phyloP scores from a whole-genome alignment of 345 rosid species.

The Melaleuca alternifolia region DNA sequence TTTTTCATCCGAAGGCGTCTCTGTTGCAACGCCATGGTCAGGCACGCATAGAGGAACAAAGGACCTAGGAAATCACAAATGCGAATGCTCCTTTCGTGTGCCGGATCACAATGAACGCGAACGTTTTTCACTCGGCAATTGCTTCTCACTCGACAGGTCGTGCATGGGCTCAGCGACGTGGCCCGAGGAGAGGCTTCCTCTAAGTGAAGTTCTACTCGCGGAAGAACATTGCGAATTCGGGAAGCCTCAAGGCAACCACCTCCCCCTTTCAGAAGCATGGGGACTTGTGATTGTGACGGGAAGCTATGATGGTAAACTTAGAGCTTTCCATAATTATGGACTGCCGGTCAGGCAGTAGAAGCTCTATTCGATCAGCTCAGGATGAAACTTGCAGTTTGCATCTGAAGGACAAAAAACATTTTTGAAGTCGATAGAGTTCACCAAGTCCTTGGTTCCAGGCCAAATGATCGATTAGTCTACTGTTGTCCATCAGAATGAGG shows the following conservation, averaged over 20 bases:
- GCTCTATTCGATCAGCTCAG: not conserved
- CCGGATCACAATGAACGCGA: conserved; percentile 17
- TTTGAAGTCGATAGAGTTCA: not conserved
- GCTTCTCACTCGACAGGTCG: conserved; percentile 43
- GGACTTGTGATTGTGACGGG: conserved; percentile 74
- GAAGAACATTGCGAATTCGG: not conserved
- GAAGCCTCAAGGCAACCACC: not conserved
- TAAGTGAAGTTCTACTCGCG: conserved; percentile 11
- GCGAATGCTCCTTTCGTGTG: not conserved
- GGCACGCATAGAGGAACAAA: conserved; percentile 11
- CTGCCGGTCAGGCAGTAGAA: conserved; percentile 30
- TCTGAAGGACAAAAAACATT: not conserved
- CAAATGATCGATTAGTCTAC: not conserved
- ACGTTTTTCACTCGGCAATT: conserved; percentile 36
- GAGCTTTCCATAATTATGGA: conserved; percentile 72
- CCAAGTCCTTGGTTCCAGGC: not conserved
- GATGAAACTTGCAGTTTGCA: not conserved
- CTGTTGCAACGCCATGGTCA: conserved; percentile 61
- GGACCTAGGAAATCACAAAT: not conserved
- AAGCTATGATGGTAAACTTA: conserved; percentile 59
- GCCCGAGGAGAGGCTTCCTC: conserved; percentile 84
- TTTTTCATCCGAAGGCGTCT: conserved; percentile 51
- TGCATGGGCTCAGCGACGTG: conserved; percentile 63
- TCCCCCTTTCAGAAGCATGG: conserved; percentile 41
- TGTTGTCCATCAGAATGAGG: not conserved